Evolutionary conservation across 1,284 basidiomycete species (phyloP).

Genomic region (Serendipita sp.): DNA sequence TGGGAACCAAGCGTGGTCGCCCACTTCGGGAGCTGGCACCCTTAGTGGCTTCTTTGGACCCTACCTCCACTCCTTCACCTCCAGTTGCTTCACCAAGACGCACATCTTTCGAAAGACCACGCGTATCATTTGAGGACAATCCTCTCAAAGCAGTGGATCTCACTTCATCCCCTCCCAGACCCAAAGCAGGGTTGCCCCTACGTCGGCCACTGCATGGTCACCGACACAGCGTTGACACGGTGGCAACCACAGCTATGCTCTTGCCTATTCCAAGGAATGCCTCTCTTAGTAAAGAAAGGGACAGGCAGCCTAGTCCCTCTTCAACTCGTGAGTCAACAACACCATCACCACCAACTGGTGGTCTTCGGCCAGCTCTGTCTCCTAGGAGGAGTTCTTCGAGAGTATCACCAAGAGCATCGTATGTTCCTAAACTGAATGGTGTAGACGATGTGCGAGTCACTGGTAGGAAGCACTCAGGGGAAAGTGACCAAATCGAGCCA

Average conservation of each 20-base stretch:
- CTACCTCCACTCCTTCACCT: neutral
- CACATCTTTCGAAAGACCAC: neutral
- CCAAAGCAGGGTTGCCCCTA: neutral
- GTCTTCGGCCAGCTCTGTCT: slow-evolving; percentile 36
- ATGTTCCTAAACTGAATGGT: slow-evolving; percentile 26
- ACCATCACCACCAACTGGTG: slow-evolving; percentile 30
- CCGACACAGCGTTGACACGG: slow-evolving; percentile 36
- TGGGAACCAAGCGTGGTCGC: neutral
- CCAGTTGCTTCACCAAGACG: neutral
- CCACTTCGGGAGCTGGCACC: neutral
- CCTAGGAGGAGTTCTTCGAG: slow-evolving; percentile 16
- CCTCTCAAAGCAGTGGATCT: neutral
- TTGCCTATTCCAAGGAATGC: slow-evolving; percentile 28
- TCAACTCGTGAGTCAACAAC: slow-evolving; percentile 15
- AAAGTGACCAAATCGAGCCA: slow-evolving; percentile 17
- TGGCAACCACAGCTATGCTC: slow-evolving; percentile 23
- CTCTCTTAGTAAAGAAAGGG: neutral
- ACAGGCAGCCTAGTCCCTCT: slow-evolving; percentile 8
- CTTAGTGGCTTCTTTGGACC: neutral
- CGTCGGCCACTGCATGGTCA: slow-evolving; percentile 48
- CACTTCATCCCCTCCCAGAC: neutral
- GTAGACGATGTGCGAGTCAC: slow-evolving; percentile 36
- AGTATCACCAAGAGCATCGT: slow-evolving; percentile 4
- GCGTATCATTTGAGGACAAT: neutral
- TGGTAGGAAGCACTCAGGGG: slow-evolving; percentile 16